Evolutionary conservation across 106 monocot genomes (phyloP), one percentile per base, ranked within the genome.

Genomic region (Alisma plantagoaquatica): DNA sequence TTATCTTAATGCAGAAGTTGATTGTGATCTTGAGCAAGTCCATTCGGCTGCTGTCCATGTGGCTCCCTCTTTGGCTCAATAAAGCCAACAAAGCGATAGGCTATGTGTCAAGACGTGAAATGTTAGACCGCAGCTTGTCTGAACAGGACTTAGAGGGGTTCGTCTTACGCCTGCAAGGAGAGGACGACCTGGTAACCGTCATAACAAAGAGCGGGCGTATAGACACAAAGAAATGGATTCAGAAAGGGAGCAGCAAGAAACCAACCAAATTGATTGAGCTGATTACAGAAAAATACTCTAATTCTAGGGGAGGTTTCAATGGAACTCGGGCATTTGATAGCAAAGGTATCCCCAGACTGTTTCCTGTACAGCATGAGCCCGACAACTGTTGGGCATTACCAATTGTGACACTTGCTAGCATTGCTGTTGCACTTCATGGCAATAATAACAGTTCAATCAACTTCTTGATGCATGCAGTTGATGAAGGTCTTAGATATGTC

Each of bases 301-400:
- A 1, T 14, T 1, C 4, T 5, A 20, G 19, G 10, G 14, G 38
- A 15, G 60, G 46, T 2, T 48, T 48, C 47, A 31, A 0, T 8
- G 60, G 27, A 3, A 31, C 47, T 2, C 5, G 28, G 10, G 46
- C 3, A 16, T 19, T 46, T 30, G 29, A 46, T 27, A 8, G 7
- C 29, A 4, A 29, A 8, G 27, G 0, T 5, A 29, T 0, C 4
- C 2, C 3, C n/a, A 4, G 23, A 31, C 18, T 31, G 18, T 1
- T 23, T 43, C 15, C 26, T 3, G 23, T 15, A 26, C 9, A 38
- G 35, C 35, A 38, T 14, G 57, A 58, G 43, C 57, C 57, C 16
- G 26, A 31, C 14, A 58, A 47, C 14, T 60, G 60, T 22, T 60
- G 60, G 60, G 60, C 46, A 8, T 21, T 60, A 29, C 45, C 60